Percentiles rank a stretch among this genome's conserved stretches.
Conservation (phyloP, 2,329 filamentous ascomycete species). For the Macrophomina phaseolina region DNA sequence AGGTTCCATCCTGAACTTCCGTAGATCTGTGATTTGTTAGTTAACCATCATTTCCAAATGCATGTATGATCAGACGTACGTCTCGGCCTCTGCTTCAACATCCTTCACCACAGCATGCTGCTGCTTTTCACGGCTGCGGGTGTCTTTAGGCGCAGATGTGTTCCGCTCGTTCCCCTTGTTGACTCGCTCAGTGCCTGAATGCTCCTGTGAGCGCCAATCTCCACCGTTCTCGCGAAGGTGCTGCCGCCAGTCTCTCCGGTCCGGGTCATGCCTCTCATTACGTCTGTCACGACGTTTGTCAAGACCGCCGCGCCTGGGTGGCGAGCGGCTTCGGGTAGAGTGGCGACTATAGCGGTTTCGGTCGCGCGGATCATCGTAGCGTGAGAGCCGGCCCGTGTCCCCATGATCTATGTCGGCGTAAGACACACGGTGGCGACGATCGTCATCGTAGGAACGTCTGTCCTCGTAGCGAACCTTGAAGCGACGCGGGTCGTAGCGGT, state of each 20-base stretch:
- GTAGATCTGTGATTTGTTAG: slow-evolving; percentile 6
- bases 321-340: slow-evolving; percentile 28
- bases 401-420: slow-evolving; percentile 59
- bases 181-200: slow-evolving; percentile 19
- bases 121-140: background rate
- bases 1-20: background rate
- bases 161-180: background rate
- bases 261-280: slow-evolving; percentile 17
- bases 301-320: slow-evolving; percentile 46
- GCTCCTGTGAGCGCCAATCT: slow-evolving; percentile 26
- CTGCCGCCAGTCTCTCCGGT: slow-evolving; percentile 17
- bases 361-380: slow-evolving; percentile 22
- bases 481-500: slow-evolving; percentile 62
- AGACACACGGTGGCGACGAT: slow-evolving; percentile 49
- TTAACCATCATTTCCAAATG: background rate
- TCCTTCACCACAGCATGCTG: slow-evolving; percentile 11
- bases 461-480: slow-evolving; percentile 70
- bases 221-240: slow-evolving; percentile 22
- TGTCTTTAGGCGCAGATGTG: background rate
- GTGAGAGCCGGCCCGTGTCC: slow-evolving; percentile 14
- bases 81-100: background rate
- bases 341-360: slow-evolving; percentile 30
- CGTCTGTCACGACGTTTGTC: slow-evolving; percentile 13
- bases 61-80: background rate
- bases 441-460: slow-evolving; percentile 37